phyloP scores from a whole-genome alignment of 495 filamentous ascomycete genomes.

The Stereocaulon alpinum region DNA sequence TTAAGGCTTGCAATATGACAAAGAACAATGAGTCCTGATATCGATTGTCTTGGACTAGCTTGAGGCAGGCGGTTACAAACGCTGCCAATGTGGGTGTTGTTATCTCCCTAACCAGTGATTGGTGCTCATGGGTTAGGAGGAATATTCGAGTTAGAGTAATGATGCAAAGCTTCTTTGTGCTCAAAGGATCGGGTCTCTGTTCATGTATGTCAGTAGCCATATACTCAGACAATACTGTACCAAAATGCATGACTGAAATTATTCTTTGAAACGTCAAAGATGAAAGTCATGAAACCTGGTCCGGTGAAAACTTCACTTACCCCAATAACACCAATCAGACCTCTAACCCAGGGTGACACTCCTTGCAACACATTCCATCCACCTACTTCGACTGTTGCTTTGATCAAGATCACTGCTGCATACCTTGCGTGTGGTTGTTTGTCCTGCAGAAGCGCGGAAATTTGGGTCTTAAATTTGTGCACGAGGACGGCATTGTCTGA shows the following conservation, averaged over 20 bases:
- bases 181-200: constrained; percentile 63
- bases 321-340: constrained; percentile 57
- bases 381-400: constrained; percentile 69
- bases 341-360: constrained; percentile 60
- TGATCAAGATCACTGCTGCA: constrained; percentile 64
- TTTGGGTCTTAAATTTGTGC: constrained; percentile 68
- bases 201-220: not conserved
- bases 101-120: constrained; percentile 74
- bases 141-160: constrained; percentile 74
- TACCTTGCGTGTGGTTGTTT: constrained; percentile 62
- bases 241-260: not conserved
- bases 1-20: constrained; percentile 52
- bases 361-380: constrained; percentile 67
- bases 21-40: constrained; percentile 40
- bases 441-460: constrained; percentile 65
- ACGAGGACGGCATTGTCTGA: constrained; percentile 54
- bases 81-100: constrained; percentile 70
- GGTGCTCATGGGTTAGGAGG: constrained; percentile 66
- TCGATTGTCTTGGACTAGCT: constrained; percentile 33
- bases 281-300: not conserved
- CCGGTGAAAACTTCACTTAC: constrained; percentile 36
- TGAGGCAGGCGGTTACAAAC: constrained; percentile 63
- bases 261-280: not conserved
- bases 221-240: not conserved
- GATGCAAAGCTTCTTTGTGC: constrained; percentile 61